These are phyloP conservation scores for Ogataea methanolica DNA, from an alignment of 805 yeast genomes.

Conservation along the genomic window DNA sequence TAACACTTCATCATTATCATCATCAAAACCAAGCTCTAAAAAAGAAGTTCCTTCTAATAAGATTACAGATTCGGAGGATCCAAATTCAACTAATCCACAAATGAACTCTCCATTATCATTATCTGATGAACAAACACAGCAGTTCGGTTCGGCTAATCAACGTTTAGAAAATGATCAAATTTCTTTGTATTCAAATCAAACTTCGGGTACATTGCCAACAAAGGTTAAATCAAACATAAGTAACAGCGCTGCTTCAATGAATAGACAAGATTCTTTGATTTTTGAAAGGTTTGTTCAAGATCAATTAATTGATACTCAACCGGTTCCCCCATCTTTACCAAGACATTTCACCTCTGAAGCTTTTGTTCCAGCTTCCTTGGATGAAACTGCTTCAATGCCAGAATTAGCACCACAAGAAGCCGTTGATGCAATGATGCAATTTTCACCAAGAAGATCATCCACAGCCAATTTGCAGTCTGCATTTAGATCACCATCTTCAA, in stretches of 20 bases:
- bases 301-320: conserved; percentile 33
- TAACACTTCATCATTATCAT: neutral
- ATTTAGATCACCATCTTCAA: conserved; percentile 16
- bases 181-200: conserved; percentile 13
- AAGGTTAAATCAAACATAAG: neutral
- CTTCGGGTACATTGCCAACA: conserved; percentile 3
- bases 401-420: neutral
- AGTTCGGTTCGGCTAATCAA: neutral
- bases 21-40: neutral
- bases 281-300: conserved; percentile 69
- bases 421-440: conserved; percentile 40
- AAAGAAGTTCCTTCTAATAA: conserved; percentile 3
- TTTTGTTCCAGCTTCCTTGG: conserved; percentile 53
- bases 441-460: conserved; percentile 48
- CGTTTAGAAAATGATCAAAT: conserved; percentile 17
- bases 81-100: too few relatives aligned
- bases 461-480: conserved; percentile 45
- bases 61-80: neutral
- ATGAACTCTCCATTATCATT: conserved; percentile 19
- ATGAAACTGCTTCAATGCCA: conserved; percentile 28
- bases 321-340: conserved; percentile 28
- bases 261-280: conserved; percentile 41
- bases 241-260: conserved; percentile 2
- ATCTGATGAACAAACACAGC: conserved; percentile 12
- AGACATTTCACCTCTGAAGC: conserved; percentile 43